phyloP scores from a whole-genome alignment of 192 early-diverging fungal species.

The Chytriomyces hyalinus region DNA sequence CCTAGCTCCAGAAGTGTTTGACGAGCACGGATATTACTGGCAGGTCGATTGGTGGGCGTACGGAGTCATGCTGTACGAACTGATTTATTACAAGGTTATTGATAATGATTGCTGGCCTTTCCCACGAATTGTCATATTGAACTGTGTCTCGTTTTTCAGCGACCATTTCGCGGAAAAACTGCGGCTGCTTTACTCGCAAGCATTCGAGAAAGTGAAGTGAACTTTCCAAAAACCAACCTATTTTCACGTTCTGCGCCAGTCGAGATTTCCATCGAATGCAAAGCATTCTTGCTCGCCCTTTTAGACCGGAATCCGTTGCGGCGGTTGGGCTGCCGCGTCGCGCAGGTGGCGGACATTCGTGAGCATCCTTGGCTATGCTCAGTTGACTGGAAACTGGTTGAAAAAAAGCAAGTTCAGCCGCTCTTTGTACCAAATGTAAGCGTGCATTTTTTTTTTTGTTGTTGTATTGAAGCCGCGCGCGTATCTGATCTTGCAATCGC shows the following conservation, averaged over 20 bases:
- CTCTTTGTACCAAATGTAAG: slow-evolving; percentile 59
- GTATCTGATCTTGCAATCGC: background rate
- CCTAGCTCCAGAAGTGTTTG: slow-evolving; percentile 68
- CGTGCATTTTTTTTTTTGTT: background rate
- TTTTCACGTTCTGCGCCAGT: slow-evolving; percentile 28
- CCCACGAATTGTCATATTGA: background rate
- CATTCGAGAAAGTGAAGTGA: slow-evolving; percentile 62
- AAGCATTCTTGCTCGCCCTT: slow-evolving; percentile 49
- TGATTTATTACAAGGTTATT: slow-evolving; percentile 77
- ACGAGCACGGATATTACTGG: slow-evolving; percentile 58
- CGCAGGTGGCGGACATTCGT: slow-evolving; percentile 66
- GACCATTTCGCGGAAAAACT: slow-evolving; percentile 71
- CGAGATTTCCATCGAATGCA: slow-evolving; percentile 21
- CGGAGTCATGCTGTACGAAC: slow-evolving; percentile 80
- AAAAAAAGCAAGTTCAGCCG: slow-evolving; percentile 44
- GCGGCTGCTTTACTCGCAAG: slow-evolving; percentile 61
- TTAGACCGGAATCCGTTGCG: slow-evolving; percentile 70
- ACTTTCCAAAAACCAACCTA: slow-evolving; percentile 58
- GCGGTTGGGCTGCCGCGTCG: slow-evolving; percentile 75
- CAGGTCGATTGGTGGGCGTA: slow-evolving; percentile 80
- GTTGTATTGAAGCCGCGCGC: background rate
- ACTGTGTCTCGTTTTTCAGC: slow-evolving; percentile 64
- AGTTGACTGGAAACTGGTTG: slow-evolving; percentile 58
- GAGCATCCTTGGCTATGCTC: slow-evolving; percentile 56
- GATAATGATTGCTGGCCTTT: background rate